Evolutionary conservation across 371 early-diverging fungal genomes (phyloP).

Genomic region (Lichtheimia ornata): DNA sequence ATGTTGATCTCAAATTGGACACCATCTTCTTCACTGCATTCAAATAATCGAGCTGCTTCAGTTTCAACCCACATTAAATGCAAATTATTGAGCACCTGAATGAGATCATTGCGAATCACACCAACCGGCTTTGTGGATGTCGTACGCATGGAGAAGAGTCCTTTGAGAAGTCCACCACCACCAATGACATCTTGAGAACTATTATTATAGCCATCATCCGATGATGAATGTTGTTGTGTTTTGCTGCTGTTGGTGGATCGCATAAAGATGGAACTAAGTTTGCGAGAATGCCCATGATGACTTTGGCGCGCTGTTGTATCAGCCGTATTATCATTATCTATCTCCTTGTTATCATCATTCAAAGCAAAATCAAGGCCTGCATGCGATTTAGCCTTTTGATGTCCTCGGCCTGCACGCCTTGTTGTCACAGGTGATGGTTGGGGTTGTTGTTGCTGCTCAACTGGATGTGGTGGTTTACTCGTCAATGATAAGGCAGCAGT

Average conservation of each 20-base stretch:
- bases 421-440: neutral
- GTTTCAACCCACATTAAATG: conserved; percentile 67
- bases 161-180: conserved; percentile 55
- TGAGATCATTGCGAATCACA: conserved; percentile 68
- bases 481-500: neutral
- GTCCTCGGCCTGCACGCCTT: conserved; percentile 5
- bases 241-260: conserved; percentile 4
- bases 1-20: conserved; percentile 66
- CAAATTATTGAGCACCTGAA: conserved; percentile 57
- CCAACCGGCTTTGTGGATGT: conserved; percentile 74
- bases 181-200: conserved; percentile 57
- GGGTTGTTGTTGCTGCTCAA: conserved; percentile 1
- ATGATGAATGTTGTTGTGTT: neutral
- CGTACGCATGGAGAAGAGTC: conserved; percentile 75
- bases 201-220: conserved; percentile 10
- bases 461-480: neutral
- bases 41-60: conserved; percentile 57
- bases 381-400: conserved; percentile 13
- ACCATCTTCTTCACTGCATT: conserved; percentile 60
- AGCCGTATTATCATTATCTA: neutral
- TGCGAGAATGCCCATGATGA: conserved; percentile 2
- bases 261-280: conserved; percentile 6
- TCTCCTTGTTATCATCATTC: neutral
- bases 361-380: neutral
- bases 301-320: neutral